A percentile compares a stretch with the other conserved stretches of the same genome.
Evolutionary conservation across 2,329 filamentous ascomycete species (phyloP).

Genomic region (Diaporthe destruens): DNA sequence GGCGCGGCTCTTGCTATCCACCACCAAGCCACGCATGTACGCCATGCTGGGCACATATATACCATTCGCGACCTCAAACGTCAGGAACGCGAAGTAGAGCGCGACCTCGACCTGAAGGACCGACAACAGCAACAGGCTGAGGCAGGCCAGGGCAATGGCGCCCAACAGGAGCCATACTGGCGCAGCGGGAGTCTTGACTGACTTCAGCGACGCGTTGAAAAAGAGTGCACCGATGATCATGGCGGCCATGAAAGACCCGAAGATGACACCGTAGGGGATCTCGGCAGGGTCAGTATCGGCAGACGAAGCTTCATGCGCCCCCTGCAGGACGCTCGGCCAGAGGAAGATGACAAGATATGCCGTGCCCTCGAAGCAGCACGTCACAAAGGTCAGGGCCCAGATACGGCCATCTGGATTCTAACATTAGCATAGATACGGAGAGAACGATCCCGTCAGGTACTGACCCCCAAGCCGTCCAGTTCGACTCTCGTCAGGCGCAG

Average conservation of each 20-base stretch:
- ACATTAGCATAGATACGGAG: background rate
- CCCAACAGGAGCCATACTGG: conserved; percentile 44
- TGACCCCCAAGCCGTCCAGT: conserved; percentile 37
- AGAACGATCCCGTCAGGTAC: background rate
- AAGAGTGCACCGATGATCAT: conserved; percentile 44
- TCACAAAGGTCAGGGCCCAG: conserved; percentile 50
- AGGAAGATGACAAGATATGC: conserved; percentile 52
- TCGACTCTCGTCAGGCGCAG: background rate
- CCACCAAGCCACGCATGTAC: conserved; percentile 48
- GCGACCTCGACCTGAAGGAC: conserved; percentile 44
- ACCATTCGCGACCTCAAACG: conserved; percentile 52
- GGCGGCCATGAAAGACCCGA: conserved; percentile 63
- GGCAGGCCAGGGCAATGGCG: conserved; percentile 45
- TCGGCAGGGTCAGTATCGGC: conserved; percentile 25
- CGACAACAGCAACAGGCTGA: conserved; percentile 45
- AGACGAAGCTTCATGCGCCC: conserved; percentile 44
- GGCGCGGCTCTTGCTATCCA: conserved; percentile 48
- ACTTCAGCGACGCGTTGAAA: conserved; percentile 37
- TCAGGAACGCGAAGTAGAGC: conserved; percentile 48
- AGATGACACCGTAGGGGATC: conserved; percentile 58
- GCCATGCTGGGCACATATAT: conserved; percentile 51
- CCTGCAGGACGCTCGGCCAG: conserved; percentile 50
- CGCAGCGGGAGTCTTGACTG: background rate
- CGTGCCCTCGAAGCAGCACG: conserved; percentile 52
- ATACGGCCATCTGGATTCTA: conserved; percentile 46